Base-by-base conservation (phyloP, 73 alveolate genomes). In the Paramecium primaurelia region DNA sequence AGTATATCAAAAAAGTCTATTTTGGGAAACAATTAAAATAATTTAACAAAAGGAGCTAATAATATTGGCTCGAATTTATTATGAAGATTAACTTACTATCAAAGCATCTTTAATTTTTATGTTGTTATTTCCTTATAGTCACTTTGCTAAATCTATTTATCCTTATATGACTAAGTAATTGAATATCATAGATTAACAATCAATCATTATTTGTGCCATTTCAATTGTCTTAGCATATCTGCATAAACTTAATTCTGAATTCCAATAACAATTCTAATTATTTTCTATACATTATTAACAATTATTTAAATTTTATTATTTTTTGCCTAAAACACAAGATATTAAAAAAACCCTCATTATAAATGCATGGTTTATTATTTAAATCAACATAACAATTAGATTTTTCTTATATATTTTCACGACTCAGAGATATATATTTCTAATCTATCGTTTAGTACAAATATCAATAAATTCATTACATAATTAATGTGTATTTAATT, bases 21-120 rank as follows among this genome's bases (percentile, higher is more conserved):
- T 22, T 10, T 80, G 91, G 91, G 91, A 80, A 80, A 37, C 47
- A 18, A 32, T 80, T n/a, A 80, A 80, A 22, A 44, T 80, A 22
- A 44, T 80, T 42, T 47, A 22, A 22, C 0, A 80, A 26, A 80
- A 80, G 47, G 91, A 80, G 47, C 18, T 44, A 3, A 25, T 80
- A 9, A 26, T 80, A 2, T 42, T 80, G 2, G 40, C 12, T 11
- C 47, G 22, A 44, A 45, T 20, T 9, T 80, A 44, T 80, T 80
- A 44, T 80, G 75, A 80, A 0, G 91, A 80, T 10, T 25, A 10
- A 16, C 42, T 80, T 18, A 18, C 54, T 7, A 42, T 80, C 26
- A 80, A 80, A 47, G 91, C 73, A 6, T 80, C 45, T 4, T 18
- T 80, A 11, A 20, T 47, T 4, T 25, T 47, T 18, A 22, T 47